Base-by-base conservation (phyloP, 306 rosid species). In the Arachis hypogaea region DNA sequence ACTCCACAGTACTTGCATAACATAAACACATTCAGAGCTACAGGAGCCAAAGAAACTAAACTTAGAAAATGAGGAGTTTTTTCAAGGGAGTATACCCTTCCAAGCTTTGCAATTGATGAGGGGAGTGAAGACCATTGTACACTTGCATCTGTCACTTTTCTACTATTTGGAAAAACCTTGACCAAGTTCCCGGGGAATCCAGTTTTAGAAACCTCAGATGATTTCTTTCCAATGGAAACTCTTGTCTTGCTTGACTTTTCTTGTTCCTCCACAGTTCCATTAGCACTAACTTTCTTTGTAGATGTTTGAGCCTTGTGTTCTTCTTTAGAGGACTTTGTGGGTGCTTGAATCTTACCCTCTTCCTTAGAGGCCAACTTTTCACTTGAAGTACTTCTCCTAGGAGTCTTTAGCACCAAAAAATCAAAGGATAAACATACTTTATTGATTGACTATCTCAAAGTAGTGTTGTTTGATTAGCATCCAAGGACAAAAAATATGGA, bases 61-160 rank as follows among this genome's bases (percentile, higher is more conserved):
- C 16, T 50, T 22, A 14, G 5, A 77, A 59, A 63, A 33, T 43
- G 81, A 11, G 66, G 38, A 42, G 59, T 42, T 70, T 62, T 58
- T 62, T 58, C 60, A 47, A 73, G 9, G 69, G 33, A 59, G 69
- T 74, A 59, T 85, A 95, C 99, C 99, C 74, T 90, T 65, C 98
- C 99, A 69, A 95, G 99, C 89, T 90, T 95, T 77, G 96, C 90
- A 59, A 95, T 86, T 38, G 97, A 87, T 44, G 96, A 79, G 4
- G 98, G 98, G 30, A 95, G 92, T 18, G 93, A 85, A 83, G 92
- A 73, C 98, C 98, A 95, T 45, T 92, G 89, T 76, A 85, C 85
- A 83, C 85, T 85, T 51, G 85, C 84, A 59, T 95, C 97, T 22
- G 86, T 82, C 86, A 92, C 84, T 70, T 84, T 90, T 85, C 80